phyloP scores from a whole-genome alignment of 495 filamentous ascomycete genomes.

The Lophiotrema nucula region DNA sequence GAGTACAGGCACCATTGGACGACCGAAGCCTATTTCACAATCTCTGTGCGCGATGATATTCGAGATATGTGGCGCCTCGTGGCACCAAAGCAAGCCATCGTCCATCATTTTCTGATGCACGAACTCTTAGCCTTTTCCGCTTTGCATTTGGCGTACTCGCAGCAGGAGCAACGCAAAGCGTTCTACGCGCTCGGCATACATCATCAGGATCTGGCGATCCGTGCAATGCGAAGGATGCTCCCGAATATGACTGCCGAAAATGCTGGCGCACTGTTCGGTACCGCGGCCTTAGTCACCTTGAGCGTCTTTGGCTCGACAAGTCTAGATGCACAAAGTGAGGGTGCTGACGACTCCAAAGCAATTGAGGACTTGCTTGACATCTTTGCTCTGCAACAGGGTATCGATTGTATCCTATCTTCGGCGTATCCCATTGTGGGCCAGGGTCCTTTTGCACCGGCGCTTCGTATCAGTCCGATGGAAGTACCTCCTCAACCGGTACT shows the following conservation, averaged over 20 bases:
- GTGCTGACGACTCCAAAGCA: not conserved
- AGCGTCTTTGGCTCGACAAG: slow-evolving; percentile 11
- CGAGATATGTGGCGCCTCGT: slow-evolving; percentile 15
- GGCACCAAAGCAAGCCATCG: slow-evolving; percentile 24
- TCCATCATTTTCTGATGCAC: slow-evolving; percentile 30
- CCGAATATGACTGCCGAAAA: slow-evolving; percentile 15
- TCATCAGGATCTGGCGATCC: slow-evolving; percentile 30
- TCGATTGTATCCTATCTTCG: slow-evolving; percentile 10
- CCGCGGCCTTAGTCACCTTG: slow-evolving; percentile 19
- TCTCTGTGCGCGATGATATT: slow-evolving; percentile 12
- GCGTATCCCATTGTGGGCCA: not conserved
- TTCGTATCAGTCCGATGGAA: not conserved
- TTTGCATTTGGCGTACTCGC: slow-evolving; percentile 19
- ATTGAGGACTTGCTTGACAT: slow-evolving; percentile 28
- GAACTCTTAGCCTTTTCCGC: slow-evolving; percentile 32
- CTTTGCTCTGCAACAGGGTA: slow-evolving; percentile 25
- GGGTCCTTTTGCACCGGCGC: slow-evolving; percentile 8
- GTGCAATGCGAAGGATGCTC: slow-evolving; percentile 10
- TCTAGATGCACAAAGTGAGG: not conserved
- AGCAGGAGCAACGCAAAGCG: not conserved
- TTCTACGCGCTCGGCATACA: slow-evolving; percentile 17
- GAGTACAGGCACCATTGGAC: slow-evolving; percentile 31
- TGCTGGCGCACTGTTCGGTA: slow-evolving; percentile 14
- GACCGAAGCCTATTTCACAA: not conserved
- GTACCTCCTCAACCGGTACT: slow-evolving; percentile 15